phyloP scores from a whole-genome alignment of 2,329 filamentous ascomycete species.

The Paecilomyces formosus region DNA sequence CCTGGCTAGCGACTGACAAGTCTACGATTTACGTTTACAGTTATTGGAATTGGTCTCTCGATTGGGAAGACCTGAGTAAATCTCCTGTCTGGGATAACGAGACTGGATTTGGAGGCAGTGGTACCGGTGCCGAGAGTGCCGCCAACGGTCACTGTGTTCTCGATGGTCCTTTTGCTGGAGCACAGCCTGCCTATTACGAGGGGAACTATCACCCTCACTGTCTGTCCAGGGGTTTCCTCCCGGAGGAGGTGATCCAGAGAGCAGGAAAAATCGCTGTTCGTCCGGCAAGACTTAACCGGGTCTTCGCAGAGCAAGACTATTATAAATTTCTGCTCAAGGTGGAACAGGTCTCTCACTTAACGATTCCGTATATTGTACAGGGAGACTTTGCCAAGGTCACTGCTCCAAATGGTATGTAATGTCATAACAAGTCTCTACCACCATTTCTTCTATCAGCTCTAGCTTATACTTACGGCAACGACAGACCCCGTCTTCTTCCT shows the following conservation, averaged over 20 bases:
- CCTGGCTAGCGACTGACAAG: background rate
- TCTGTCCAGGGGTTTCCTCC: conserved; percentile 1
- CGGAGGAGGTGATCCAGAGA: background rate
- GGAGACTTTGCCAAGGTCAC: conserved; percentile 1
- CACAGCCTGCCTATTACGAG: background rate
- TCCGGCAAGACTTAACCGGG: background rate
- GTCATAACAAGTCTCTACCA: background rate
- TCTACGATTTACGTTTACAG: background rate
- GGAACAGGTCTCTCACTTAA: background rate
- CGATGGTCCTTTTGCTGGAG: conserved; percentile 2
- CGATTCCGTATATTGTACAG: background rate
- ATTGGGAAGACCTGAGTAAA: conserved; percentile 4
- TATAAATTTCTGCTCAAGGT: background rate
- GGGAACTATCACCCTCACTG: conserved; percentile 1
- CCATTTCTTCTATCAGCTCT: too few species aligned
- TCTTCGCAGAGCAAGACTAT: background rate
- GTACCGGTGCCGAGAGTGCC: background rate
- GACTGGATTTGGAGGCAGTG: conserved; percentile 8
- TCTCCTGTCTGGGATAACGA: conserved; percentile 4
- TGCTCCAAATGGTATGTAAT: conserved; percentile 1
- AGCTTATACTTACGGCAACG: background rate
- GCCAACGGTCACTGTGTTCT: background rate
- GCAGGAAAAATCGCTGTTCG: background rate
- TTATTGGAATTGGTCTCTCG: conserved; percentile 4
- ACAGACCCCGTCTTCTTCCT: conserved; percentile 22